Percentiles rank a stretch among this genome's conserved stretches.
phyloP scores from a whole-genome alignment of 306 rosid species.

The Psophocarpus tetragonolobus region DNA sequence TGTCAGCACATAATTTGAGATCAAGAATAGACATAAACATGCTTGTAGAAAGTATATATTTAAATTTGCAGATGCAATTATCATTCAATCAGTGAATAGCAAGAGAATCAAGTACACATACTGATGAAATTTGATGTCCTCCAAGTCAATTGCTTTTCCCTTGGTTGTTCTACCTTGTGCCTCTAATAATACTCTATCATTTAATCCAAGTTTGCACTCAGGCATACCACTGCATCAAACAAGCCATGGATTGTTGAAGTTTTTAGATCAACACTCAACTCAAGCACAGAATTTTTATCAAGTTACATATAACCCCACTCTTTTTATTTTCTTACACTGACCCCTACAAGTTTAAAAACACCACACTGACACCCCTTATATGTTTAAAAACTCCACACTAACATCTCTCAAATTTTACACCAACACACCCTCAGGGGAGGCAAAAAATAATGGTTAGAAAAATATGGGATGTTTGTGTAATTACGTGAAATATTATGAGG shows the following conservation, averaged over 20 bases:
- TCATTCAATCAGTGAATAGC: slow-evolving; percentile 4
- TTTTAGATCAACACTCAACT: slow-evolving; percentile 32
- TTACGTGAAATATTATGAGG: too few relatives aligned
- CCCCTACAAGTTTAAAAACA: too few relatives aligned
- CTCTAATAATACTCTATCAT: slow-evolving; percentile 84
- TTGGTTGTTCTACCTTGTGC: slow-evolving; percentile 97
- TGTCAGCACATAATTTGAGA: slow-evolving; percentile 34
- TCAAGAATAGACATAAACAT: not conserved
- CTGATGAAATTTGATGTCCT: slow-evolving; percentile 99
- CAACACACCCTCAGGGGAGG: too few relatives aligned
- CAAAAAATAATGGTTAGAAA: too few relatives aligned
- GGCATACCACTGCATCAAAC: slow-evolving; percentile 90
- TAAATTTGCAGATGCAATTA: slow-evolving; percentile 17
- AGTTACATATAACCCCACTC: too few relatives aligned
- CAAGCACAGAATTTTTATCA: slow-evolving; percentile 5
- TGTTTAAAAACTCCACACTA: too few relatives aligned
- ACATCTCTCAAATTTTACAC: too few relatives aligned
- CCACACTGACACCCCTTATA: too few relatives aligned
- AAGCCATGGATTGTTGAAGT: slow-evolving; percentile 25
- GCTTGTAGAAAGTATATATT: slow-evolving; percentile 21
- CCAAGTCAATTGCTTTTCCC: slow-evolving; percentile 98
- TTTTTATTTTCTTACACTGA: too few relatives aligned
- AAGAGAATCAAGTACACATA: slow-evolving; percentile 55
- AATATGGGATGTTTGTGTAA: too few relatives aligned
- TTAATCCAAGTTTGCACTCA: slow-evolving; percentile 91